These are phyloP conservation scores for Carex arenaria DNA, from an alignment of 202 grass and related monocot genomes.

Conservation along the genomic window DNA sequence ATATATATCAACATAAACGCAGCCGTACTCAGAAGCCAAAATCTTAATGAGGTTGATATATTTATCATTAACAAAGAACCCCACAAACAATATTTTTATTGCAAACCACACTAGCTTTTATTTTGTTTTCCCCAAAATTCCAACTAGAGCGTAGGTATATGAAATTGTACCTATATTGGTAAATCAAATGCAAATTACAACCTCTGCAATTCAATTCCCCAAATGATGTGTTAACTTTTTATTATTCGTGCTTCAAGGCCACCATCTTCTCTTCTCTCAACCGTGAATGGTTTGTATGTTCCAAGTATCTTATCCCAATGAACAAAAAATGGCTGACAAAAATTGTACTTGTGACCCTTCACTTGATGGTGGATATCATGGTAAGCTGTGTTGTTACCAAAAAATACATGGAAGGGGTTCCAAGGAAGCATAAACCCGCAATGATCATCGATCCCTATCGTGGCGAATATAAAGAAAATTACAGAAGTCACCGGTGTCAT, in stretches of 20 bases:
- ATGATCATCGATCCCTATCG: constrained; percentile 71
- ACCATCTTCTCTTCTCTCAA: constrained; percentile 21
- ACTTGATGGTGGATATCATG: constrained; percentile 80
- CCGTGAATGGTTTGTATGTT: constrained; percentile 28
- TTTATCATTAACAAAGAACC: too few relatives aligned
- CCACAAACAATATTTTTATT: too few relatives aligned
- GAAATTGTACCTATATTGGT: too few relatives aligned
- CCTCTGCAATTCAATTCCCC: background rate
- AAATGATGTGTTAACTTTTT: background rate
- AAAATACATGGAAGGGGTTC: constrained; percentile 54
- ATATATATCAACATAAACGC: too few relatives aligned
- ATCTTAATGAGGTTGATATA: too few relatives aligned
- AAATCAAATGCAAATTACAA: background rate
- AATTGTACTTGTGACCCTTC: constrained; percentile 48
- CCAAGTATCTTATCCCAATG: constrained; percentile 62
- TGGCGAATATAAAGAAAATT: constrained; percentile 54
- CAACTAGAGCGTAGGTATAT: too few relatives aligned
- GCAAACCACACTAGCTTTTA: too few relatives aligned
- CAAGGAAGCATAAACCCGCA: constrained; percentile 57
- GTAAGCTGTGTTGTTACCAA: constrained; percentile 66
- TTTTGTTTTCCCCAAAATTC: too few relatives aligned
- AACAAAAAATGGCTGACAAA: constrained; percentile 65
- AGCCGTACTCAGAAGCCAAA: too few relatives aligned
- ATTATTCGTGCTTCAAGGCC: constrained; percentile 34
- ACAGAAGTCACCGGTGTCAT: constrained; percentile 22